Evolutionary conservation across 2,329 filamentous ascomycete genomes (phyloP).

Genomic region (Exophiala viscosa): DNA sequence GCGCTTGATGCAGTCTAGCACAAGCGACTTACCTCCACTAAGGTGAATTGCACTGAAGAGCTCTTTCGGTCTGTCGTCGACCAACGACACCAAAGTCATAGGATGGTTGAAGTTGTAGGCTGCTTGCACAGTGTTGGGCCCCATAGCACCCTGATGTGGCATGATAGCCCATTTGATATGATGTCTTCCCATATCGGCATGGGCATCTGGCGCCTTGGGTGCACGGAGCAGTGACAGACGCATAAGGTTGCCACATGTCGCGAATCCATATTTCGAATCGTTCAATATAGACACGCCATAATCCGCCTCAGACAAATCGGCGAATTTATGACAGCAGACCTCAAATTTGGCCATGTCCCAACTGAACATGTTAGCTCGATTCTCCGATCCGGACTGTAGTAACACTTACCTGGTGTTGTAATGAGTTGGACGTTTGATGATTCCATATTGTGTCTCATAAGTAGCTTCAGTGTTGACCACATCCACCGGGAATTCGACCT

Average conservation of each 20-base stretch:
- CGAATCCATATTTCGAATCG: slow-evolving; percentile 94
- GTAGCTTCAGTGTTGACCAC: slow-evolving; percentile 86
- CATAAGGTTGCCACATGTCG: slow-evolving; percentile 84
- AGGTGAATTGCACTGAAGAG: slow-evolving; percentile 60
- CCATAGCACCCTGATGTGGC: slow-evolving; percentile 72
- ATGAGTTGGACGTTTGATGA: slow-evolving; percentile 85
- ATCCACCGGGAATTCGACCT: slow-evolving; percentile 95
- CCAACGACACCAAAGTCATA: slow-evolving; percentile 42
- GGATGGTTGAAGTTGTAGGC: slow-evolving; percentile 91
- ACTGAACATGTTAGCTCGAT: slow-evolving; percentile 33
- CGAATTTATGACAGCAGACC: slow-evolving; percentile 93
- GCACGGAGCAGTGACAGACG: slow-evolving; percentile 79
- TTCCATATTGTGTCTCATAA: slow-evolving; percentile 92
- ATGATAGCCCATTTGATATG: slow-evolving; percentile 86
- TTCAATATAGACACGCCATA: slow-evolving; percentile 93
- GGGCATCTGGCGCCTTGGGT: slow-evolving; percentile 86
- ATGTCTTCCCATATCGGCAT: slow-evolving; percentile 91
- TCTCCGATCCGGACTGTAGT: neutral
- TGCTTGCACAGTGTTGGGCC: slow-evolving; percentile 70
- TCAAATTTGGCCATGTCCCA: slow-evolving; percentile 99
- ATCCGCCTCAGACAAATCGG: slow-evolving; percentile 79
- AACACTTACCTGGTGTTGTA: slow-evolving; percentile 76
- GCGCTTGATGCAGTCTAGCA: slow-evolving; percentile 88
- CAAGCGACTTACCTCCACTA: slow-evolving; percentile 62
- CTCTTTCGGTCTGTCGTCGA: slow-evolving; percentile 21